Evolutionary conservation across 306 rosid species (phyloP).

Genomic region (Lathyrus sativus): DNA sequence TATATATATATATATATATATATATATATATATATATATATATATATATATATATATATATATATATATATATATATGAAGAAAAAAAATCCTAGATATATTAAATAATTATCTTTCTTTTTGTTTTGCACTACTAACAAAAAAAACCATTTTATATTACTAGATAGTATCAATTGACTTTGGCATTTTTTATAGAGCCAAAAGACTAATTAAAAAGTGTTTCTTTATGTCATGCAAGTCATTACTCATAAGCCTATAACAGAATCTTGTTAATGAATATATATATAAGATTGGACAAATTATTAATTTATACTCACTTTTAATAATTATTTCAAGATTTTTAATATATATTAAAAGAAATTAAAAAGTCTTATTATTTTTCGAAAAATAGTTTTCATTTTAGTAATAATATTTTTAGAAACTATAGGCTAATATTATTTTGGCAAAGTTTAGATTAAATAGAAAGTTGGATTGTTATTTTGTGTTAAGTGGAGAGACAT

Average conservation of each 20-base stretch:
- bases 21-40: no score
- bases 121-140: background rate
- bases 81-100: background rate
- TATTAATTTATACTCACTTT: no score
- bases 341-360: no score
- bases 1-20: no score
- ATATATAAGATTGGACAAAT: no score
- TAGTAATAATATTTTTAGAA: no score
- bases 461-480: background rate
- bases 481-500: background rate
- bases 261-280: background rate
- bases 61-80: background rate
- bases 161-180: background rate
- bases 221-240: constrained; percentile 17
- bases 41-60: no score
- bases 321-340: no score
- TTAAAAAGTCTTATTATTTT: no score
- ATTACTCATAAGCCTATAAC: background rate
- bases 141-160: background rate
- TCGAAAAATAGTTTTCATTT: no score
- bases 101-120: background rate
- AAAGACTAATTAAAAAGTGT: background rate
- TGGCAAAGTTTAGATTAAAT: background rate
- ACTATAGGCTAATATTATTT: background rate
- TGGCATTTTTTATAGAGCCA: constrained; percentile 26